Evolutionary conservation across 176 grass and related monocot species (phyloP).

Genomic region (Ensete glaucum): DNA sequence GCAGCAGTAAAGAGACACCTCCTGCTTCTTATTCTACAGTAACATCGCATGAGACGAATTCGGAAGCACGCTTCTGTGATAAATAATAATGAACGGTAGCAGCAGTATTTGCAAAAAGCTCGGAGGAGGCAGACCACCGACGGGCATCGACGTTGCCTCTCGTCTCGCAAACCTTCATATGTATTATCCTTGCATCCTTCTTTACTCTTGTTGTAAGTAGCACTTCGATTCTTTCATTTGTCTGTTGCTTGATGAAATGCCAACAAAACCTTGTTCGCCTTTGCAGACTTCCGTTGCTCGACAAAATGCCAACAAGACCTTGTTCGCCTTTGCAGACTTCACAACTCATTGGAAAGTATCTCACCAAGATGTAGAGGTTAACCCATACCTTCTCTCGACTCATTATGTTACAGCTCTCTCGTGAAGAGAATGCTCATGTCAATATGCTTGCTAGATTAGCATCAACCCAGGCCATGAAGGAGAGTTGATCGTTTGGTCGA

Average conservation of each 20-base stretch:
- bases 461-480: too few species aligned
- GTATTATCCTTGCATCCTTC: neutral
- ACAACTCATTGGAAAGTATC: neutral
- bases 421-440: too few species aligned
- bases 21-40: too few species aligned
- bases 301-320: neutral
- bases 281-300: neutral
- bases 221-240: neutral
- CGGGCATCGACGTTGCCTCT: conserved; percentile 52
- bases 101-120: conserved; percentile 28
- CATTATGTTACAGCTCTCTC: too few species aligned
- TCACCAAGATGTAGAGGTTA: too few species aligned
- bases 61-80: too few species aligned
- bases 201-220: neutral
- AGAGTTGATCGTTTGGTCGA: too few species aligned
- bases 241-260: conserved; percentile 9
- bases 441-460: too few species aligned
- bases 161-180: conserved; percentile 19
- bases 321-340: neutral
- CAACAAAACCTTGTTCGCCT: neutral
- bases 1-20: too few species aligned
- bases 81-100: neutral
- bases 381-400: too few species aligned
- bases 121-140: conserved; percentile 32
- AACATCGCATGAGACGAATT: too few species aligned